Evolutionary conservation across 179 eudicot species (phyloP).

Genomic region (Beta lomatogona): DNA sequence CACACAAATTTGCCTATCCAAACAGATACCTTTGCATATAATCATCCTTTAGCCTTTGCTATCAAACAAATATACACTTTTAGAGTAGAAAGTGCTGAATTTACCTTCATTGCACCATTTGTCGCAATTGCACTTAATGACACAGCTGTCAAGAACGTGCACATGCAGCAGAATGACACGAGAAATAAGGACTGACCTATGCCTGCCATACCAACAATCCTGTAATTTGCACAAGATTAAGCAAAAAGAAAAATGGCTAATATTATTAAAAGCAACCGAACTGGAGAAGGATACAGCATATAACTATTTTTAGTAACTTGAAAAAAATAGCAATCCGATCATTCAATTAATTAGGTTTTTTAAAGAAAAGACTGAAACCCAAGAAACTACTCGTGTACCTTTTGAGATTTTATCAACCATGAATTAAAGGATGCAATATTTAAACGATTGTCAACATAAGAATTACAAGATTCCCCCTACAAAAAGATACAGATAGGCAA

Average conservation of each 20-base stretch:
- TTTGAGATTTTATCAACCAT: neutral
- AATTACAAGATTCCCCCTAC: too few relatives aligned
- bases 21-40: neutral
- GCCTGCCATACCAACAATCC: constrained; percentile 99
- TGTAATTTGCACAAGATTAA: constrained; percentile 40
- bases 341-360: neutral
- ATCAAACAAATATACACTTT: neutral
- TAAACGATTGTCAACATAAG: too few relatives aligned
- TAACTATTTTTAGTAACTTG: neutral
- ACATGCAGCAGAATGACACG: constrained; percentile 83
- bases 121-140: constrained; percentile 99
- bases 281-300: neutral
- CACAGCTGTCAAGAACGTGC: constrained; percentile 91
- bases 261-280: constrained; percentile 10
- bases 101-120: constrained; percentile 99
- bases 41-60: neutral
- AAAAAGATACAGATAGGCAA: too few relatives aligned
- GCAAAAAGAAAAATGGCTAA: neutral
- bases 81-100: neutral
- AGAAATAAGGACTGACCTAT: constrained; percentile 79
- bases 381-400: neutral
- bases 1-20: neutral
- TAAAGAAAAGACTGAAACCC: neutral
- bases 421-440: too few relatives aligned
- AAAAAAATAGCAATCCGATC: neutral